These are phyloP conservation scores for Eucalyptus erythrocorys DNA, from an alignment of 345 rosid genomes.

Conservation along the genomic window DNA sequence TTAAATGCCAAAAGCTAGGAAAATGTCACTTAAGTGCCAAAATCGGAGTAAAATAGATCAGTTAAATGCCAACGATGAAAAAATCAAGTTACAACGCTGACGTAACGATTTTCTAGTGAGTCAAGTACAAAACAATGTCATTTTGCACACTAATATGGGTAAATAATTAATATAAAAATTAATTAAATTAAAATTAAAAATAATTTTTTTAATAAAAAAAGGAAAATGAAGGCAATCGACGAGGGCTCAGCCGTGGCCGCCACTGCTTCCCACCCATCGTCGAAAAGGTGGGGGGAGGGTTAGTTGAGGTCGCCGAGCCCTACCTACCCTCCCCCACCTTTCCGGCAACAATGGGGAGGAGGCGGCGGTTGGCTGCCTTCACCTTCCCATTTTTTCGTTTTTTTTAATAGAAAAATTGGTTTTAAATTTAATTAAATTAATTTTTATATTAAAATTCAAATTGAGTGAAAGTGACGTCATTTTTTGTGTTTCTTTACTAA, in stretches of 20 bases:
- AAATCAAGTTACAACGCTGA: accelerated
- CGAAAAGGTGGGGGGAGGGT: no score
- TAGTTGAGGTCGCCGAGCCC: accelerated
- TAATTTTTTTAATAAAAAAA: no score
- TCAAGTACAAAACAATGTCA: accelerated
- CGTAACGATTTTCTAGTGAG: accelerated
- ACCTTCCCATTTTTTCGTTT: no score
- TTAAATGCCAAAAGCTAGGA: no score
- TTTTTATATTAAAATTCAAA: no score
- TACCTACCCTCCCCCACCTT: no score
- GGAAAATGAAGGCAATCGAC: accelerated
- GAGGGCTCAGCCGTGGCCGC: accelerated
- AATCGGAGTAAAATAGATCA: no score
- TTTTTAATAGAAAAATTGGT: accelerated
- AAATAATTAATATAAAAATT: no score
- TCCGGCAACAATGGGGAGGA: accelerated
- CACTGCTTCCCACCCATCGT: accelerated
- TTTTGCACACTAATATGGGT: accelerated
- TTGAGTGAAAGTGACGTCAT: accelerated
- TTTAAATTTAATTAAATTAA: no score
- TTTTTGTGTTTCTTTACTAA: no score
- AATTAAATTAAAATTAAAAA: no score
- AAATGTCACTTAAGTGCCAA: accelerated
- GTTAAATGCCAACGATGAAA: accelerated
- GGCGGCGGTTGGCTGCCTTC: accelerated